Conservation (phyloP, 2,329 filamentous ascomycete species). For the Ophiostoma triangulosporum region DNA sequence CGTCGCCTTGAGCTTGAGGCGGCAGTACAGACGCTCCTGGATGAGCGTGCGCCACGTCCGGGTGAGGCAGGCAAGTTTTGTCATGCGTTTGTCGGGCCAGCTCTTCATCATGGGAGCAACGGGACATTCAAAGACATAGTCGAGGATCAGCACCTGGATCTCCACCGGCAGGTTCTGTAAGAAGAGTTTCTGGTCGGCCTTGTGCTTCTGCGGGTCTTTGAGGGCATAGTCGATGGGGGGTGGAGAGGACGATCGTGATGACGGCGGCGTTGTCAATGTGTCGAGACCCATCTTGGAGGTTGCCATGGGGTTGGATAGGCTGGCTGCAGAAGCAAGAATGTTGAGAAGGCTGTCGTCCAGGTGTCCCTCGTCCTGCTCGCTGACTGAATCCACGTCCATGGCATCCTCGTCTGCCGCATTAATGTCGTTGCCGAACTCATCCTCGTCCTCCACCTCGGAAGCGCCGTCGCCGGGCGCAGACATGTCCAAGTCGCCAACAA, state of each 20-base stretch:
- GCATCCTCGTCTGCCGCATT: conserved; percentile 8
- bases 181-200: conserved; percentile 17
- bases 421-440: not conserved
- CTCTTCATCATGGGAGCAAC: conserved; percentile 46
- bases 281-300: not conserved
- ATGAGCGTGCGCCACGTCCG: conserved; percentile 52
- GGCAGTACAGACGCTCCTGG: conserved; percentile 59
- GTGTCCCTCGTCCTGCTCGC: conserved; percentile 1
- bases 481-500: not conserved
- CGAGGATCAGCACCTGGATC: conserved; percentile 59
- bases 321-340: not conserved
- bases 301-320: not conserved
- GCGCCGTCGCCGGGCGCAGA: not conserved
- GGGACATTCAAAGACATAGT: conserved; percentile 56
- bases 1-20: conserved; percentile 63
- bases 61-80: conserved; percentile 49
- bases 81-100: conserved; percentile 47
- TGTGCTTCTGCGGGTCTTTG: not conserved
- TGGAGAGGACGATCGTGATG: not conserved
- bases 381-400: conserved; percentile 15
- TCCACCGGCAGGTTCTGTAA: conserved; percentile 48
- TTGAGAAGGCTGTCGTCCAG: not conserved
- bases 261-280: not conserved
- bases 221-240: not conserved
- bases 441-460: not conserved